Percentiles rank a stretch among this genome's conserved stretches.
These are phyloP conservation scores for Styphnolobium japonicum DNA, from an alignment of 306 rosid genomes.

Conservation along the genomic window DNA sequence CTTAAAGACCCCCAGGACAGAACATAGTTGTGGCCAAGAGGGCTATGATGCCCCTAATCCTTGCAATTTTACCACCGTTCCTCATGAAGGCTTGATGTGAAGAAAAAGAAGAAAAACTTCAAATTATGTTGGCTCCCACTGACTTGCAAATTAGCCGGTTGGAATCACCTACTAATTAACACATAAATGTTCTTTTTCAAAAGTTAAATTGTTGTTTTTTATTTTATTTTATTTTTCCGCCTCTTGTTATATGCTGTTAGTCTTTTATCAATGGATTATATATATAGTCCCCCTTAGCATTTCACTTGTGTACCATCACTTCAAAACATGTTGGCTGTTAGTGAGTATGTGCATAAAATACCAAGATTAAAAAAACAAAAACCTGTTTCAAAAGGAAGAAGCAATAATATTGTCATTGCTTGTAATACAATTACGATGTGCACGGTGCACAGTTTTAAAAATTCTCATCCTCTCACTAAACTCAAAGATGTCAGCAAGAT, in stretches of 20 bases:
- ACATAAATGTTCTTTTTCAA: background rate
- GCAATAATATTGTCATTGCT: background rate
- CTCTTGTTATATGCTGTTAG: background rate
- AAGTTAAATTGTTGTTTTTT: background rate
- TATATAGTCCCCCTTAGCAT: background rate
- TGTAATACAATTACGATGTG: background rate
- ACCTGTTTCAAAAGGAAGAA: background rate
- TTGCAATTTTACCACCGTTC: background rate
- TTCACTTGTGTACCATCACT: background rate
- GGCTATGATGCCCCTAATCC: background rate
- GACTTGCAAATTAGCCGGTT: background rate
- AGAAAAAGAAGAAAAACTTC: background rate
- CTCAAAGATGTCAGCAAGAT: constrained; percentile 5
- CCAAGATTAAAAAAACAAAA: constrained; percentile 6
- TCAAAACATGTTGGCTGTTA: background rate
- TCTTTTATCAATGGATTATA: background rate
- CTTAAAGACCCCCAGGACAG: background rate
- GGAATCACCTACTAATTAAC: background rate
- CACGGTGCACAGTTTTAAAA: background rate
- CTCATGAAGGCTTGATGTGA: background rate
- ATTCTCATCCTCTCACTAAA: background rate
- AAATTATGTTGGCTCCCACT: background rate
- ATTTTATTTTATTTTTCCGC: background rate
- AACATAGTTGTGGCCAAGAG: background rate
- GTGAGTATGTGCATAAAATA: background rate